A percentile compares a stretch with the other conserved stretches of the same genome.
Conservation (phyloP, 2,329 filamentous ascomycete genomes). For the Apiospora rasikravindrae region DNA sequence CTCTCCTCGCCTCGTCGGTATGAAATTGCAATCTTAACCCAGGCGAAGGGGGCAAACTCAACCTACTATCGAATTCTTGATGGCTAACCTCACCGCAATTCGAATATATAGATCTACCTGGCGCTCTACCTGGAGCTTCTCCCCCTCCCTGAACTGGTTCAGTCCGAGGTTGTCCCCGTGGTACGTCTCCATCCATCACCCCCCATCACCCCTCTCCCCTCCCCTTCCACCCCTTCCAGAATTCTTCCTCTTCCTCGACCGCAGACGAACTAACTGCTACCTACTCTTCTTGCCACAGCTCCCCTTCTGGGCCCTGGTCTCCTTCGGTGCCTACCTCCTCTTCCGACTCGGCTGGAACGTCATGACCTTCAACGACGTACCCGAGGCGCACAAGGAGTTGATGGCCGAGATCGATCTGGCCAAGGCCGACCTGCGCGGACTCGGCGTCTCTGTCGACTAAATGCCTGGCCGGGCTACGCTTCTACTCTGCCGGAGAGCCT, state of each 20-base stretch:
- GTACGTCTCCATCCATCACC: slow-evolving; percentile 53
- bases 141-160: slow-evolving; percentile 77
- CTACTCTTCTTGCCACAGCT: slow-evolving; percentile 64
- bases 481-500: neutral
- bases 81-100: slow-evolving; percentile 31
- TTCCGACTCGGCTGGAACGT: slow-evolving; percentile 92
- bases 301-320: slow-evolving; percentile 90
- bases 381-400: slow-evolving; percentile 86
- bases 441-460: slow-evolving; percentile 81
- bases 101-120: slow-evolving; percentile 75
- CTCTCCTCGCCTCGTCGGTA: slow-evolving; percentile 88
- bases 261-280: neutral
- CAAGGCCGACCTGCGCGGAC: slow-evolving; percentile 72
- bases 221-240: neutral
- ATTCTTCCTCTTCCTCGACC: neutral
- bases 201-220: neutral
- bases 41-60: neutral
- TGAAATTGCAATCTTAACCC: slow-evolving; percentile 33
- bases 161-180: slow-evolving; percentile 85
- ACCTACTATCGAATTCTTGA: slow-evolving; percentile 19
- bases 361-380: slow-evolving; percentile 95
- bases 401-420: slow-evolving; percentile 83
- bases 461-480: neutral
- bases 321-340: slow-evolving; percentile 90
- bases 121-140: slow-evolving; percentile 83